Conservation (phyloP, 768 basidiomycete species). For the Leucosporidium yakuticum region DNA sequence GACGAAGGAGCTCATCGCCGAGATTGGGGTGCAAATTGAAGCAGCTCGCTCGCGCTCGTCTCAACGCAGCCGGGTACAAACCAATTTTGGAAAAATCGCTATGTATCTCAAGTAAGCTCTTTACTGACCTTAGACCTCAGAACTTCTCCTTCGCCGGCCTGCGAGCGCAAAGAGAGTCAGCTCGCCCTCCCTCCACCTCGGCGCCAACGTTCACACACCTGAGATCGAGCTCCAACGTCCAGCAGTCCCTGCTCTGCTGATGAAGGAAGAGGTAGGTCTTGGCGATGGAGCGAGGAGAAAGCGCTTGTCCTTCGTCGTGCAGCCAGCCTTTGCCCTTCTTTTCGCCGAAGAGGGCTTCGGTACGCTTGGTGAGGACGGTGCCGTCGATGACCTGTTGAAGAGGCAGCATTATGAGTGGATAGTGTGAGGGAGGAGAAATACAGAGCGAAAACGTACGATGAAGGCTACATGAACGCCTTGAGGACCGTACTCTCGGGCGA, state of each 20-base stretch:
- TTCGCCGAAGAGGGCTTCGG: conserved; percentile 1
- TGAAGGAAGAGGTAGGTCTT: conserved; percentile 23
- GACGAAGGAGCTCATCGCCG: no score
- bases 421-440: conserved; percentile 13
- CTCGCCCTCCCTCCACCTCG: not conserved
- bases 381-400: conserved; percentile 26
- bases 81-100: no score
- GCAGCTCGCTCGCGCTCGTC: no score
- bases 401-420: not conserved
- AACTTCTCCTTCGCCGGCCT: conserved; percentile 21
- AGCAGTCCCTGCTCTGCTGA: conserved; percentile 10
- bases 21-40: no score
- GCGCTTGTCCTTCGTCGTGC: conserved; percentile 16
- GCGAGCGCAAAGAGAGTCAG: not conserved
- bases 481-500: conserved; percentile 43
- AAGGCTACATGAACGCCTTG: conserved; percentile 43
- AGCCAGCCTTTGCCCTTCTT: conserved; percentile 21
- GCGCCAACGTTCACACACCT: not conserved
- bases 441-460: conserved; percentile 31
- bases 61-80: no score
- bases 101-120: no score
- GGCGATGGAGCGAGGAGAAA: conserved; percentile 20
- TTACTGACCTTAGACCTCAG: no score
- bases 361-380: conserved; percentile 24
- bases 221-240: conserved; percentile 30